Conservation (phyloP, 148 eudicot species). For the Spergularia marina region DNA sequence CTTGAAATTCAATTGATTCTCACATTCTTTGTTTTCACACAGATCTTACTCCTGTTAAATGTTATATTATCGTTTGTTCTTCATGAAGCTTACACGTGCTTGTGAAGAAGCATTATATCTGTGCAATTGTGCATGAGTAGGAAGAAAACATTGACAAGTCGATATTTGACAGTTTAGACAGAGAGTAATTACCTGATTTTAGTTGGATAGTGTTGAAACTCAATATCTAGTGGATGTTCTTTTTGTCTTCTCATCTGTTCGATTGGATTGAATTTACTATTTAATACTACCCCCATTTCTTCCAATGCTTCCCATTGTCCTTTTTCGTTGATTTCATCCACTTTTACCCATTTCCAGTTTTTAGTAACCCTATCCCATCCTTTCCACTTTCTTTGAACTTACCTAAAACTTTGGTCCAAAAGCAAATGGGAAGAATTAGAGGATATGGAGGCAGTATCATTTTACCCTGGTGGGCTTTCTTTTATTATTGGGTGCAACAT, state of each 20-base stretch:
- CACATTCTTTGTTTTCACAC: too few species aligned
- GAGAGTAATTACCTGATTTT: neutral
- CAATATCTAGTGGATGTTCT: slow-evolving; percentile 1
- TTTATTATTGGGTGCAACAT: neutral
- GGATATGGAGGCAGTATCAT: neutral
- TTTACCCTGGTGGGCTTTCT: slow-evolving; percentile 15
- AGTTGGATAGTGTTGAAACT: neutral
- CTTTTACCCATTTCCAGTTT: too few species aligned
- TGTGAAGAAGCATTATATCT: slow-evolving; percentile 1
- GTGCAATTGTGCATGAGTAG: neutral
- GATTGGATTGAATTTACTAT: neutral
- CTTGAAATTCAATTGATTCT: too few species aligned
- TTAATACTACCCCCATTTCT: too few species aligned
- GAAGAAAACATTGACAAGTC: neutral
- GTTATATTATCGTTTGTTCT: neutral
- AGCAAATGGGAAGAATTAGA: too few species aligned
- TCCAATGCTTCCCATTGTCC: too few species aligned
- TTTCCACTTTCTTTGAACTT: too few species aligned
- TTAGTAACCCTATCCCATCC: too few species aligned
- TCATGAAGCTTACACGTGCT: neutral
- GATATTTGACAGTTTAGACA: neutral
- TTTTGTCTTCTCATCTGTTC: neutral
- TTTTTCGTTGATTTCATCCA: too few species aligned
- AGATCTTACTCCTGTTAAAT: neutral
- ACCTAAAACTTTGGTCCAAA: too few species aligned